Evolutionary conservation across 2,329 filamentous ascomycete species (phyloP).

Genomic region (Alternaria ethzedia): DNA sequence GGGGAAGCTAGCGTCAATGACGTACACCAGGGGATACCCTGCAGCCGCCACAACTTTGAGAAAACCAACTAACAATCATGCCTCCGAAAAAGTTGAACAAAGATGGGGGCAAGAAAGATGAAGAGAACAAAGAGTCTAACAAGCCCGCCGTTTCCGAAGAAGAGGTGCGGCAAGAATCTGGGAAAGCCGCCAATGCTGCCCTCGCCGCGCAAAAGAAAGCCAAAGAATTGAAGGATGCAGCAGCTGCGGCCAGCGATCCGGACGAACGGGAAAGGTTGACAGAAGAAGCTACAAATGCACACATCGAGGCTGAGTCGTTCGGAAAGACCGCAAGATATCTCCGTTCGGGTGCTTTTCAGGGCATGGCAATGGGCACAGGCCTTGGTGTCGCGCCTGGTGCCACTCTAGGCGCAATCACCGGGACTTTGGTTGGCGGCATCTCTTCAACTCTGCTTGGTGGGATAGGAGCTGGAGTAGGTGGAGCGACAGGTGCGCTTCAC

Average conservation of each 20-base stretch:
- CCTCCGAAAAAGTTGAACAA: conserved; percentile 8
- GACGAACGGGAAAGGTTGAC: conserved; percentile 29
- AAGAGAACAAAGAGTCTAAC: not conserved
- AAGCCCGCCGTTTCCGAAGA: conserved; percentile 23
- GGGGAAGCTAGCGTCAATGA: conserved; percentile 11
- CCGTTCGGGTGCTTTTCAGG: conserved; percentile 30
- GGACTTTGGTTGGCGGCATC: conserved; percentile 27
- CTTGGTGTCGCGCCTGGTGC: conserved; percentile 29
- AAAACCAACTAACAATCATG: conserved; percentile 4
- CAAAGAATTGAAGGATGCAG: conserved; percentile 26
- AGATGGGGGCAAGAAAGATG: not conserved
- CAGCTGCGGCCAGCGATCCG: conserved; percentile 21
- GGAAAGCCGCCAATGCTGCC: conserved; percentile 25
- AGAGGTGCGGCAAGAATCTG: conserved; percentile 26
- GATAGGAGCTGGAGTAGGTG: conserved; percentile 25
- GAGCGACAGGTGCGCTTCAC: conserved; percentile 24
- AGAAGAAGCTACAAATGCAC: conserved; percentile 26
- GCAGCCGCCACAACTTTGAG: not conserved
- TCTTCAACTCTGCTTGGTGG: conserved; percentile 26
- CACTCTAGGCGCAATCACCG: conserved; percentile 25
- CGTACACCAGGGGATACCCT: not conserved
- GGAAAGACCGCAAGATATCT: conserved; percentile 35
- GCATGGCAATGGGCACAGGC: conserved; percentile 30
- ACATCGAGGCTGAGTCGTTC: conserved; percentile 31
- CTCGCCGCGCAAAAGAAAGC: conserved; percentile 25